These are phyloP conservation scores for Saccharum hybrid DNA, from an alignment of 202 grass and related monocot species.

Conservation along the genomic window DNA sequence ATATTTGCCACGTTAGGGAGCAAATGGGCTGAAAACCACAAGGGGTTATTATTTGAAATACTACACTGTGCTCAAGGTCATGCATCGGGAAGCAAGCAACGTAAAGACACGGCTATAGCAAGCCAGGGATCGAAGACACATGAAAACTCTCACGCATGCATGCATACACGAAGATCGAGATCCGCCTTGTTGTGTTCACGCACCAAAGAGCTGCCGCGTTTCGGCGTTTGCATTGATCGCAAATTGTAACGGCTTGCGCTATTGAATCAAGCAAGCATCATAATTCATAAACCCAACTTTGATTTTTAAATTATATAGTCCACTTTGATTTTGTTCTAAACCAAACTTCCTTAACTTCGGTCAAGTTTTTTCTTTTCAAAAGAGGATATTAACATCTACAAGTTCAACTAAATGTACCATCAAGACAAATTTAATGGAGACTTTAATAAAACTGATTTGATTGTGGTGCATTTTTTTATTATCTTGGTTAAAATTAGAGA, in stretches of 20 bases:
- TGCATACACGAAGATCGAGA: slow-evolving; percentile 20
- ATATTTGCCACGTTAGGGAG: background rate
- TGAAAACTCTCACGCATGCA: slow-evolving; percentile 34
- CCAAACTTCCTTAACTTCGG: background rate
- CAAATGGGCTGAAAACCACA: slow-evolving; percentile 11
- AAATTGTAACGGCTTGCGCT: background rate
- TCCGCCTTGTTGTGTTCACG: slow-evolving; percentile 36
- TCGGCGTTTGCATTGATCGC: background rate
- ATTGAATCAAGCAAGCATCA: background rate
- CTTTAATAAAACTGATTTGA: too few relatives aligned
- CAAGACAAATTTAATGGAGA: too few relatives aligned
- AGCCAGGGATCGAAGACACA: slow-evolving; percentile 39
- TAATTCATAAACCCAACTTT: background rate
- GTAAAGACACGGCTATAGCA: slow-evolving; percentile 51
- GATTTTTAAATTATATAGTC: background rate
- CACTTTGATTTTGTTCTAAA: background rate
- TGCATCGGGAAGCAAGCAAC: slow-evolving; percentile 51
- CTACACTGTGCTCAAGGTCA: slow-evolving; percentile 41
- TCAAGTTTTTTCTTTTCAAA: background rate
- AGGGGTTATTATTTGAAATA: slow-evolving; percentile 13
- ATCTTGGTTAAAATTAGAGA: background rate
- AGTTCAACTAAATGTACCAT: background rate
- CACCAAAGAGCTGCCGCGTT: background rate
- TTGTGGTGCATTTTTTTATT: background rate
- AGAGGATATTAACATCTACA: background rate